phyloP scores from a whole-genome alignment of 2,329 filamentous ascomycete species.

The Alternaria consortialis region DNA sequence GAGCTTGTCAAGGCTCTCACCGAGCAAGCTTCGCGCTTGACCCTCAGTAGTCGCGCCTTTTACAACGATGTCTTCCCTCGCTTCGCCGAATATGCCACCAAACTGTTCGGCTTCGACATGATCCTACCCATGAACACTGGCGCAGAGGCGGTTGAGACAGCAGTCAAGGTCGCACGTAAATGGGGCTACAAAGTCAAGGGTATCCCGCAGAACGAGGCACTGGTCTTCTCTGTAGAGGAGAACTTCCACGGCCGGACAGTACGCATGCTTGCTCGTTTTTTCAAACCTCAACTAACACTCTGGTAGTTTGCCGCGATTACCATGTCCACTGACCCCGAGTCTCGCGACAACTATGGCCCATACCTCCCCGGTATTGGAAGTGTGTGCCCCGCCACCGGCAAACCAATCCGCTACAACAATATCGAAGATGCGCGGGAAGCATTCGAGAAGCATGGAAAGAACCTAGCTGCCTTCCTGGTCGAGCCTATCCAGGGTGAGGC shows the following conservation, averaged over 20 bases:
- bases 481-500: slow-evolving; percentile 98
- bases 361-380: slow-evolving; percentile 91
- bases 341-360: slow-evolving; percentile 94
- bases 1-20: slow-evolving; percentile 90
- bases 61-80: slow-evolving; percentile 98
- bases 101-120: slow-evolving; percentile 95
- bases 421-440: slow-evolving; percentile 80
- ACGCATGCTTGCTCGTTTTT: slow-evolving; percentile 51
- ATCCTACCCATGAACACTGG: slow-evolving; percentile 98
- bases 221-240: slow-evolving; percentile 84
- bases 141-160: slow-evolving; percentile 94
- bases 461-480: slow-evolving; percentile 91
- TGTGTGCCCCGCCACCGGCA: slow-evolving; percentile 75
- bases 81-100: slow-evolving; percentile 91
- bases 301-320: slow-evolving; percentile 89
- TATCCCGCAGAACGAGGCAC: slow-evolving; percentile 82
- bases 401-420: slow-evolving; percentile 86
- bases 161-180: slow-evolving; percentile 94
- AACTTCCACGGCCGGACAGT: slow-evolving; percentile 98
- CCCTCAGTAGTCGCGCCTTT: slow-evolving; percentile 92
- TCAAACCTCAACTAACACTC: slow-evolving; percentile 20
- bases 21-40: slow-evolving; percentile 88
- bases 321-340: slow-evolving; percentile 94
- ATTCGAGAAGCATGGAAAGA: slow-evolving; percentile 80
- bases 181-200: slow-evolving; percentile 98